Conservation (phyloP, 306 rosid genomes). For the Glycine latifolia region DNA sequence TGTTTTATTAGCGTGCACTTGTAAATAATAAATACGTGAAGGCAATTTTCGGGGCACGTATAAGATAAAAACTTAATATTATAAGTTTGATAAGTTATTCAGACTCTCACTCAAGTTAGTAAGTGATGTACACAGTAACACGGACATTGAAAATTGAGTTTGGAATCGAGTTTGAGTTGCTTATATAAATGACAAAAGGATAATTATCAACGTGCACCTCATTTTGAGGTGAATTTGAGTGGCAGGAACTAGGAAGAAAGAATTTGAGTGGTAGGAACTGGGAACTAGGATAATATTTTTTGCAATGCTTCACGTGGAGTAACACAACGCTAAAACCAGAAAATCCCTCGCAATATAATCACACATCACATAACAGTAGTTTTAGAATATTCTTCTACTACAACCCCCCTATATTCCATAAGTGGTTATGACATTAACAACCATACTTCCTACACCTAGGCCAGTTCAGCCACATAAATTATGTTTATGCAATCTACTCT, state of each 20-base stretch:
- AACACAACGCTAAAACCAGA: too few species aligned
- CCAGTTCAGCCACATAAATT: background rate
- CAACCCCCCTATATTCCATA: background rate
- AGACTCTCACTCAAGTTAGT: background rate
- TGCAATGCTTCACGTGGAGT: too few species aligned
- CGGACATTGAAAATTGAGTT: background rate
- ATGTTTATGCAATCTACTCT: background rate
- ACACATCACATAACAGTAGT: too few species aligned
- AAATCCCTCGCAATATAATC: too few species aligned
- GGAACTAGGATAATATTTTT: too few species aligned
- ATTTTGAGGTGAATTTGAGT: too few species aligned
- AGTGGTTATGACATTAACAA: background rate
- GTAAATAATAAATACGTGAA: constrained; percentile 1
- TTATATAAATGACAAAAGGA: background rate
- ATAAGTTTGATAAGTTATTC: background rate
- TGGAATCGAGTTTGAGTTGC: background rate
- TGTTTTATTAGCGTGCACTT: background rate
- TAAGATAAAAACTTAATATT: background rate
- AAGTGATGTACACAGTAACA: background rate
- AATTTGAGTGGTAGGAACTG: too few species aligned
- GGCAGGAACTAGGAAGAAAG: too few species aligned
- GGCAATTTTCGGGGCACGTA: background rate
- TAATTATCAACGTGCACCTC: too few species aligned
- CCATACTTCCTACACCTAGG: background rate
- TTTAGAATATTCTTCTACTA: too few species aligned